Evolutionary conservation across 1,284 basidiomycete genomes (phyloP).

Genomic region (Gymnopus androsaceus): DNA sequence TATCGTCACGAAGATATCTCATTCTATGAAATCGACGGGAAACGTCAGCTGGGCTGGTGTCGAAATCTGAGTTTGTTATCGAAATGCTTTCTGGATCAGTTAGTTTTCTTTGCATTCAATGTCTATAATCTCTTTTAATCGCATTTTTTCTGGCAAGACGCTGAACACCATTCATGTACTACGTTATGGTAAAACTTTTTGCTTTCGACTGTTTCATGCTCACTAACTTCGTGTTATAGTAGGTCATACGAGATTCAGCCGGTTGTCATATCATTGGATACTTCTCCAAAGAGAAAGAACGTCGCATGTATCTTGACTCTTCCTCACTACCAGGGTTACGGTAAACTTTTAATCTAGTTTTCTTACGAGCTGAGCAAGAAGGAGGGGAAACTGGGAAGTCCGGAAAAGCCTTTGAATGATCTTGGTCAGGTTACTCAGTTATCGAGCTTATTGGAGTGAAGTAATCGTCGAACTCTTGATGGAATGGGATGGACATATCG

Average conservation of each 20-base stretch:
- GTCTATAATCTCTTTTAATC: constrained; percentile 20
- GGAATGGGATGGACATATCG: constrained; percentile 73
- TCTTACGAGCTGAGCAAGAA: constrained; percentile 98
- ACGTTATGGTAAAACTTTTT: constrained; percentile 78
- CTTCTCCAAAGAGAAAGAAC: constrained; percentile 99
- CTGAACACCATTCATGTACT: constrained; percentile 99
- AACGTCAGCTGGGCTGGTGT: constrained; percentile 95
- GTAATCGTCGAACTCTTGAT: constrained; percentile 92
- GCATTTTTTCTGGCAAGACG: constrained; percentile 76
- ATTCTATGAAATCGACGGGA: constrained; percentile 98
- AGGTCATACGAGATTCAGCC: constrained; percentile 84
- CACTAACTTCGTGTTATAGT: constrained; percentile 15
- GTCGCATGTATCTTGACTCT: constrained; percentile 98
- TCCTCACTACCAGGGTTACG: constrained; percentile 97
- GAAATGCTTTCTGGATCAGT: constrained; percentile 99
- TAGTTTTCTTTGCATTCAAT: constrained; percentile 32
- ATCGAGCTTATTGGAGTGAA: constrained; percentile 97
- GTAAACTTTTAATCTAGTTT: constrained; percentile 96
- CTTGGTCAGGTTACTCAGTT: constrained; percentile 90
- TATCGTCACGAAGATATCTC: constrained; percentile 96
- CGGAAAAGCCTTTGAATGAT: constrained; percentile 97
- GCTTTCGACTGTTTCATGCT: constrained; percentile 20
- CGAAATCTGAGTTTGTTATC: constrained; percentile 94
- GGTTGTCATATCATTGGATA: constrained; percentile 97
- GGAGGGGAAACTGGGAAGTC: constrained; percentile 93